Conservation (phyloP, 148 eudicot genomes). For the Gaultheria prostrata region DNA sequence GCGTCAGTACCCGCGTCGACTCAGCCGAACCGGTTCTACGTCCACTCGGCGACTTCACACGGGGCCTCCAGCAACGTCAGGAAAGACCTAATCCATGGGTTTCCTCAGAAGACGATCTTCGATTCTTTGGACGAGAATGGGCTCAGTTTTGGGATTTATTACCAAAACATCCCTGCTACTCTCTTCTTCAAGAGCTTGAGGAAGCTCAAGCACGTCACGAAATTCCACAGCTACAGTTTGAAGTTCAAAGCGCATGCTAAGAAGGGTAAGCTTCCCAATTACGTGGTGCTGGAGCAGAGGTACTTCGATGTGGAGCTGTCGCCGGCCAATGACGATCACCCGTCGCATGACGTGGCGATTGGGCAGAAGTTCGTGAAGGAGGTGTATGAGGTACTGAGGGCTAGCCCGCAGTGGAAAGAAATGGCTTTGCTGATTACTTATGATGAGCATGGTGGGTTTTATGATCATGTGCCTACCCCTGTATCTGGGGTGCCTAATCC, state of each 20-base stretch:
- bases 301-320: slow-evolving; percentile 61
- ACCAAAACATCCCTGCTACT: slow-evolving; percentile 94
- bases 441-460: slow-evolving; percentile 96
- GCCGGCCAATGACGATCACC: slow-evolving; percentile 93
- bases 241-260: slow-evolving; percentile 69
- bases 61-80: slow-evolving; percentile 91
- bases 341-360: slow-evolving; percentile 80
- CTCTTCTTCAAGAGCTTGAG: slow-evolving; percentile 73
- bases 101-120: slow-evolving; percentile 85
- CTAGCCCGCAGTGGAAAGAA: slow-evolving; percentile 91
- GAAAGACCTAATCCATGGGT: slow-evolving; percentile 75
- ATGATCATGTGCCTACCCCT: slow-evolving; percentile 87
- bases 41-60: slow-evolving; percentile 92
- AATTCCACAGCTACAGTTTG: slow-evolving; percentile 58
- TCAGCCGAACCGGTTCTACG: slow-evolving; percentile 96
- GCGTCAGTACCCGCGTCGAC: slow-evolving; percentile 98
- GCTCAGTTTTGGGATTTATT: slow-evolving; percentile 79
- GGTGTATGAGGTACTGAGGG: slow-evolving; percentile 77
- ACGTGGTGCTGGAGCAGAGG: slow-evolving; percentile 78
- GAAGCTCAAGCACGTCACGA: slow-evolving; percentile 53
- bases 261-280: slow-evolving; percentile 69
- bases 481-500: slow-evolving; percentile 87
- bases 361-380: slow-evolving; percentile 95
- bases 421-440: slow-evolving; percentile 85
- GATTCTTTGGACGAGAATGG: slow-evolving; percentile 87